phyloP scores from a whole-genome alignment of 2,329 filamentous ascomycete genomes.

The Colletotrichum liriopes region DNA sequence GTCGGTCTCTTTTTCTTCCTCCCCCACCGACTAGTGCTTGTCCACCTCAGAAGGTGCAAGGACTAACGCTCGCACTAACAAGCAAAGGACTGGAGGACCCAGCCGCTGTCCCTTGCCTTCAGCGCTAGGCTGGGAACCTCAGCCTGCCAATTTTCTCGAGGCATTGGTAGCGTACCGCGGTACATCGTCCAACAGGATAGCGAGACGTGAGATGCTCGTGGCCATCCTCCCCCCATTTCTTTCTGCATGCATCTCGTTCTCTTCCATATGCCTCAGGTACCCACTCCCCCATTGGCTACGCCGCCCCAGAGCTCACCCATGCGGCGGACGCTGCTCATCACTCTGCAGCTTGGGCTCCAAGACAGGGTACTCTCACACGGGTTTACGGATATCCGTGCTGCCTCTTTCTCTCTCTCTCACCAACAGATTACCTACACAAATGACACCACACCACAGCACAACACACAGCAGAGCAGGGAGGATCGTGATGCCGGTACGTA shows the following conservation, averaged over 20 bases:
- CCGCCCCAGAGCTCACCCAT: background rate
- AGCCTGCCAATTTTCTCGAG: conserved; percentile 5
- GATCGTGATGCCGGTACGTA: conserved; percentile 10
- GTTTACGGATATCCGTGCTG: background rate
- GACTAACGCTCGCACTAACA: conserved; percentile 1
- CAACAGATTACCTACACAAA: background rate
- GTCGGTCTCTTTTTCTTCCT: background rate
- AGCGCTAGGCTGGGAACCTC: conserved; percentile 7
- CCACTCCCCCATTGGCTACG: background rate
- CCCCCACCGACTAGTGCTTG: conserved; percentile 4
- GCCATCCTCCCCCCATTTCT: background rate
- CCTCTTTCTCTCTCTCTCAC: background rate
- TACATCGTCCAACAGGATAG: background rate
- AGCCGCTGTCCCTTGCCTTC: background rate
- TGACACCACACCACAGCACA: background rate
- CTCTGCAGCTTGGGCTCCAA: background rate
- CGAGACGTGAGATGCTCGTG: background rate
- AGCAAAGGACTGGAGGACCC: conserved; percentile 6
- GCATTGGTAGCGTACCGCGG: background rate
- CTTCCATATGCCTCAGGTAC: background rate
- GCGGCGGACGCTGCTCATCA: conserved; percentile 2
- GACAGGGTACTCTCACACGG: background rate
- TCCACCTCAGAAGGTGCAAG: conserved; percentile 7
- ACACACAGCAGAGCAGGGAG: background rate
- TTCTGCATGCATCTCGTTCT: conserved; percentile 18